Evolutionary conservation across 345 rosid species (phyloP).

Genomic region (Syzygium aromaticum): DNA sequence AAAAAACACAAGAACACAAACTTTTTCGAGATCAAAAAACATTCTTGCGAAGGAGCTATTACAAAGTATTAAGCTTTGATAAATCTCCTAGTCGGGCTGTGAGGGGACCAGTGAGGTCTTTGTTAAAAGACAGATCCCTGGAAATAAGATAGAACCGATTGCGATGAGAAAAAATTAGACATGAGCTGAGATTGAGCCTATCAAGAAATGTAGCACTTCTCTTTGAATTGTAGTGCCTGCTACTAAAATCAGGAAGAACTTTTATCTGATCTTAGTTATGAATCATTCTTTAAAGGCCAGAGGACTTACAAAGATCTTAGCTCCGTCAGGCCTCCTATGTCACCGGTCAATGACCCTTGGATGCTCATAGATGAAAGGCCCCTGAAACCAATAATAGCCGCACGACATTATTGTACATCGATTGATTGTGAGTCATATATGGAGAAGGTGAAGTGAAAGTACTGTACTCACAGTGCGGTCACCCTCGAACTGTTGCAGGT

Average conservation of each 20-base stretch:
- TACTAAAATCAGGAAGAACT: background rate
- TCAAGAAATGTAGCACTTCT: background rate
- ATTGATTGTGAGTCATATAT: background rate
- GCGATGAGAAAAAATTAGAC: background rate
- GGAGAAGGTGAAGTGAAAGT: background rate
- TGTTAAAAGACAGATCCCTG: conserved; percentile 89
- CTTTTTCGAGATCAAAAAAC: background rate
- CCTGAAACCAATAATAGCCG: conserved; percentile 24
- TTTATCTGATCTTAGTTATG: background rate
- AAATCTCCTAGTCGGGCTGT: conserved; percentile 74
- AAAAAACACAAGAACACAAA: background rate
- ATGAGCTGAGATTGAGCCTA: background rate
- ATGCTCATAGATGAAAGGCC: conserved; percentile 81
- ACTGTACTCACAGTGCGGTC: conserved; percentile 61
- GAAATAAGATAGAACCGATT: background rate
- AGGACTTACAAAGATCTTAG: conserved; percentile 76
- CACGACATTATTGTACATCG: background rate
- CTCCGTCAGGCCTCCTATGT: conserved; percentile 81
- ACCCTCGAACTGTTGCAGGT: conserved; percentile 63
- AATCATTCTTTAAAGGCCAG: background rate
- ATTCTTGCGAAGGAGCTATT: conserved; percentile 5
- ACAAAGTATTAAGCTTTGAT: conserved; percentile 73
- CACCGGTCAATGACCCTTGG: conserved; percentile 76
- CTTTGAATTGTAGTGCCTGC: background rate
- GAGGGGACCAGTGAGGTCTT: conserved; percentile 61